phyloP scores from a whole-genome alignment of 805 yeast genomes.

The Candida palmyrensis region DNA sequence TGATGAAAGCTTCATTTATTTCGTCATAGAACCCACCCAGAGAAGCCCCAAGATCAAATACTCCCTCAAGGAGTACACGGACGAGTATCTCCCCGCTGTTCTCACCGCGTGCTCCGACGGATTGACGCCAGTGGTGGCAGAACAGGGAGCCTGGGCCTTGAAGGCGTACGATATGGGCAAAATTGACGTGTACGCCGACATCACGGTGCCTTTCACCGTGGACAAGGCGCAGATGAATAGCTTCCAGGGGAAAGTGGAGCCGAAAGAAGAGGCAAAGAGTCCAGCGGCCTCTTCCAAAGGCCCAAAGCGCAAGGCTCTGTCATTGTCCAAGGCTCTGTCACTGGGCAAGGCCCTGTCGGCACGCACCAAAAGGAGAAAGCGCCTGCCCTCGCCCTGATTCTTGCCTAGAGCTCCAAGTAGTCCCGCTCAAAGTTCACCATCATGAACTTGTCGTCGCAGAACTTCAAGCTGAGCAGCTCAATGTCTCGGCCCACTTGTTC shows the following conservation, averaged over 20 bases:
- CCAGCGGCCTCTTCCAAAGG: too few relatives aligned
- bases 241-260: slow-evolving; percentile 3
- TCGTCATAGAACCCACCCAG: slow-evolving; percentile 19
- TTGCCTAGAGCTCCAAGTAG: slow-evolving; percentile 20
- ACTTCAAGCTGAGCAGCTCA: slow-evolving; percentile 19
- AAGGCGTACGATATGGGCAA: slow-evolving; percentile 23
- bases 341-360: too few relatives aligned
- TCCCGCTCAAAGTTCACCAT: slow-evolving; percentile 35
- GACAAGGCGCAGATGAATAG: slow-evolving; percentile 2
- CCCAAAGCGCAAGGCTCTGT: too few relatives aligned
- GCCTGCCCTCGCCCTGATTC: too few relatives aligned
- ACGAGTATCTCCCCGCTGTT: slow-evolving; percentile 24
- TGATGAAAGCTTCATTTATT: slow-evolving; percentile 41
- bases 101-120: slow-evolving; percentile 1
- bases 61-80: slow-evolving; percentile 36
- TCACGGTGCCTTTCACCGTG: slow-evolving; percentile 15
- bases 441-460: slow-evolving; percentile 28
- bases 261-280: slow-evolving; percentile 5
- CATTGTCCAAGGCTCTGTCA: too few relatives aligned
- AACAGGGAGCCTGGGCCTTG: slow-evolving; percentile 35
- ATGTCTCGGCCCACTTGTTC: slow-evolving; percentile 27
- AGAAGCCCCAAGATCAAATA: slow-evolving; percentile 34
- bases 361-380: too few relatives aligned
- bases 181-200: slow-evolving; percentile 18
- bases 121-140: slow-evolving; percentile 14